Percentiles rank a stretch among this genome's conserved stretches.
Evolutionary conservation across 2,329 filamentous ascomycete species (phyloP).

Genomic region (Aureobasidium sp.): DNA sequence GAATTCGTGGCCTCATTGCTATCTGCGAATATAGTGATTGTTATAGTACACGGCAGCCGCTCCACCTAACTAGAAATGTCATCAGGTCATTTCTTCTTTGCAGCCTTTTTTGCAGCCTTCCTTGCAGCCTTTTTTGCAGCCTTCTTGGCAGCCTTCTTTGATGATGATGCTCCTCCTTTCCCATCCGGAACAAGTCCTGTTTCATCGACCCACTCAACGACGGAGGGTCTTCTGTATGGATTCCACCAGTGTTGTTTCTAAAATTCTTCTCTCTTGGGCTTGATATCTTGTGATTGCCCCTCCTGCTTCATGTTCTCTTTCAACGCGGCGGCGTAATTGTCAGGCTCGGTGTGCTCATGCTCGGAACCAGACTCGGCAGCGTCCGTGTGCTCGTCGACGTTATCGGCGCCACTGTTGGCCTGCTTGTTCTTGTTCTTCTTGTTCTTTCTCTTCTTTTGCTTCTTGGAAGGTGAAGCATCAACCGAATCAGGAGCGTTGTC

Average conservation of each 20-base stretch:
- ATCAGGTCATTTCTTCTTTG: background rate
- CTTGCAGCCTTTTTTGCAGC: background rate
- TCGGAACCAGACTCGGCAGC: conserved; percentile 4
- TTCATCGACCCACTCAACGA: background rate
- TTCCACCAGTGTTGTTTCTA: conserved; percentile 12
- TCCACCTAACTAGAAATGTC: background rate
- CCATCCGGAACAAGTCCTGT: background rate
- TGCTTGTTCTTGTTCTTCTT: conserved; percentile 25
- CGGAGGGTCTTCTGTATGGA: background rate
- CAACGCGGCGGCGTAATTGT: conserved; percentile 13
- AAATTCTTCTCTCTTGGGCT: conserved; percentile 9
- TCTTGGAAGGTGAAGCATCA: conserved; percentile 12
- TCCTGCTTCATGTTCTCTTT: conserved; percentile 14
- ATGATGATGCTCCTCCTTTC: too few species aligned
- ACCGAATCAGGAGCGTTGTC: conserved; percentile 12
- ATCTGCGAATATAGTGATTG: conserved; percentile 5
- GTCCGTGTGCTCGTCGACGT: conserved; percentile 8
- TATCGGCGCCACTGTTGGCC: background rate
- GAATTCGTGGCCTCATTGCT: conserved; percentile 9
- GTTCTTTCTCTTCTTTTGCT: conserved; percentile 19
- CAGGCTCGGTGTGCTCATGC: background rate
- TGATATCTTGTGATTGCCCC: conserved; percentile 16
- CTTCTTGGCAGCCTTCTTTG: too few species aligned
- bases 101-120: background rate
- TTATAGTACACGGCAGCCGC: background rate